Conservation (phyloP, 331 rosid genomes). For the Arachis monticola region DNA sequence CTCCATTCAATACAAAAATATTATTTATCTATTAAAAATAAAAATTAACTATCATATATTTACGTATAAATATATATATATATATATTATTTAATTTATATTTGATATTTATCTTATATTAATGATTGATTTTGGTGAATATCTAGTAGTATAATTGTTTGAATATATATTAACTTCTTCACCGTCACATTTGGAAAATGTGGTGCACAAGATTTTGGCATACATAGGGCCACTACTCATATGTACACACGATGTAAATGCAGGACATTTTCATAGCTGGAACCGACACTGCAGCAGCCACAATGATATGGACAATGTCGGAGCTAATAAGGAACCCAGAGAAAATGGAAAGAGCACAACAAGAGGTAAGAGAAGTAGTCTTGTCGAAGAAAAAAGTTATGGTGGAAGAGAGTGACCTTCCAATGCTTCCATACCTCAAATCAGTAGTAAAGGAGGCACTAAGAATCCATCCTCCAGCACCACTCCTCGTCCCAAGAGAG, state of each 20-base stretch:
- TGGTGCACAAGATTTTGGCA: too few species aligned
- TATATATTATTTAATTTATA: too few species aligned
- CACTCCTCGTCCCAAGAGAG: constrained; percentile 52
- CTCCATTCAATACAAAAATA: too few species aligned
- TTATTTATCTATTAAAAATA: too few species aligned
- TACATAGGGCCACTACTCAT: too few species aligned
- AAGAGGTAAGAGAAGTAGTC: constrained; percentile 44
- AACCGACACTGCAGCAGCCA: constrained; percentile 46
- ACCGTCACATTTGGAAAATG: too few species aligned
- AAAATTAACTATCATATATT: too few species aligned
- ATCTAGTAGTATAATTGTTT: too few species aligned
- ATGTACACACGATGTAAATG: neutral
- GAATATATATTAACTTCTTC: too few species aligned
- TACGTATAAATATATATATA: too few species aligned
- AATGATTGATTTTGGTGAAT: too few species aligned
- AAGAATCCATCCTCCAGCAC: constrained; percentile 55
- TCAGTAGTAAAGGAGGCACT: constrained; percentile 52
- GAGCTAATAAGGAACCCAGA: constrained; percentile 48
- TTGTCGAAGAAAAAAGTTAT: constrained; percentile 24
- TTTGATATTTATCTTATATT: too few species aligned
- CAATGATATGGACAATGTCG: constrained; percentile 50
- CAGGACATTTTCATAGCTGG: constrained; percentile 54
- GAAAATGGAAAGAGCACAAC: constrained; percentile 41
- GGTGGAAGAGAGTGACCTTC: constrained; percentile 47
- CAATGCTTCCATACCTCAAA: constrained; percentile 41